Percentiles rank a stretch among this genome's conserved stretches.
Conservation (phyloP, 176 grass and related monocot species). For the Carex kokanica region DNA sequence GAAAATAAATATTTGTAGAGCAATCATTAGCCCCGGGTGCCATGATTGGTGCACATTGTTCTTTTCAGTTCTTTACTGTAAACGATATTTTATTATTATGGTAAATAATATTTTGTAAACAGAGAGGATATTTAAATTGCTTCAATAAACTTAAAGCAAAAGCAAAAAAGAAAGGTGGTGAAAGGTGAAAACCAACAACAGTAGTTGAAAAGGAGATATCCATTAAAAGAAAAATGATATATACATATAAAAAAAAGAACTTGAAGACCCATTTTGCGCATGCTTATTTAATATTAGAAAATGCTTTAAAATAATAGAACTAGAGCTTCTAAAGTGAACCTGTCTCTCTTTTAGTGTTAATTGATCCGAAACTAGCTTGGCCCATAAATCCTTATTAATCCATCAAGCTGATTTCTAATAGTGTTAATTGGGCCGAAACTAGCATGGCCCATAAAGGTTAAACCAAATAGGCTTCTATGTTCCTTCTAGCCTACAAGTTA, state of each 20-base stretch:
- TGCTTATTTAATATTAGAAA: neutral
- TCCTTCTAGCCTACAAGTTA: neutral
- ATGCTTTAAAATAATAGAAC: neutral
- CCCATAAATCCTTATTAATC: neutral
- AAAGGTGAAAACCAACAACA: conserved; percentile 26
- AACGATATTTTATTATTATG: neutral
- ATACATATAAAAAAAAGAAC: neutral
- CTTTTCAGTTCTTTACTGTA: neutral
- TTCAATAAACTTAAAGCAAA: conserved; percentile 26
- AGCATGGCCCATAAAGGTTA: neutral
- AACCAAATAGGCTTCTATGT: neutral
- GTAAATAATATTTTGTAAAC: neutral
- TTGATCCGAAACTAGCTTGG: neutral
- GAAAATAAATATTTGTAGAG: neutral
- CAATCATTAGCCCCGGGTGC: neutral
- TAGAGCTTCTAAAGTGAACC: neutral
- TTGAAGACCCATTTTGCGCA: neutral
- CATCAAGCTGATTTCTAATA: neutral
- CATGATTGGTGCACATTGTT: neutral
- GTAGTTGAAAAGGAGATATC: conserved; percentile 20
- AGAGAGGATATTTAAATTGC: neutral
- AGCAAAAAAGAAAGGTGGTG: conserved; percentile 17
- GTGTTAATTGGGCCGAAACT: neutral
- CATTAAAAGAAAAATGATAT: neutral
- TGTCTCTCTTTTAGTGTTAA: neutral